phyloP scores from a whole-genome alignment of 805 yeast genomes.

The Schwanniomyces vanrijiae region DNA sequence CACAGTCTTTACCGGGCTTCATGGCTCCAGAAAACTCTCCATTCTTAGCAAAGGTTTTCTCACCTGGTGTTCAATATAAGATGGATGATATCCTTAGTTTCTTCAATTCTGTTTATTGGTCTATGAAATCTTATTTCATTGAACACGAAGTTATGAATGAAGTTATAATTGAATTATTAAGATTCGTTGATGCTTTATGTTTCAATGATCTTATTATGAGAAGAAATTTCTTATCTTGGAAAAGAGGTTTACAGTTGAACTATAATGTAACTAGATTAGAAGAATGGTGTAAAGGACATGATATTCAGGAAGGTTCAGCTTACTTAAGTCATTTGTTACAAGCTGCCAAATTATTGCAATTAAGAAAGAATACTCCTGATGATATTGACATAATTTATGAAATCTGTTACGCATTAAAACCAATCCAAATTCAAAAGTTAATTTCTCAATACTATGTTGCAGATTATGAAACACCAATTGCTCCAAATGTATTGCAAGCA shows the following conservation, averaged over 20 bases:
- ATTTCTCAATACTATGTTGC: constrained; percentile 87
- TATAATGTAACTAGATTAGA: constrained; percentile 95
- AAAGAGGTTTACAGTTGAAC: constrained; percentile 93
- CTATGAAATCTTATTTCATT: constrained; percentile 86
- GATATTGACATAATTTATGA: constrained; percentile 92
- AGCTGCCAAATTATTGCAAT: constrained; percentile 88
- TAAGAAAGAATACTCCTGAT: constrained; percentile 83
- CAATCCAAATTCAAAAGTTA: constrained; percentile 92
- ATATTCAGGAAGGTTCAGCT: constrained; percentile 81
- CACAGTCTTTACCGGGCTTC: constrained; percentile 96
- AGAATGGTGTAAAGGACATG: constrained; percentile 98
- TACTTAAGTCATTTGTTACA: constrained; percentile 85
- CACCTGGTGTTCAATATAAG: constrained; percentile 67
- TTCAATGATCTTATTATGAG: constrained; percentile 95
- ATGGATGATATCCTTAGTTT: constrained; percentile 94
- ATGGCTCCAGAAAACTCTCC: constrained; percentile 82
- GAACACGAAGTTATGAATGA: constrained; percentile 83
- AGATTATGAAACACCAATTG: constrained; percentile 91
- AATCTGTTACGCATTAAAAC: constrained; percentile 90
- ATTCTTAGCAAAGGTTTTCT: constrained; percentile 79
- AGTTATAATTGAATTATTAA: constrained; percentile 78
- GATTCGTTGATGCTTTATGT: constrained; percentile 87
- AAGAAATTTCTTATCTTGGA: constrained; percentile 93
- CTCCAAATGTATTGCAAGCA: constrained; percentile 73
- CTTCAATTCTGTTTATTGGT: constrained; percentile 88